Base-by-base conservation (phyloP, 352 stramenopile genomes). In the Pythium rhizo-oryzae region DNA sequence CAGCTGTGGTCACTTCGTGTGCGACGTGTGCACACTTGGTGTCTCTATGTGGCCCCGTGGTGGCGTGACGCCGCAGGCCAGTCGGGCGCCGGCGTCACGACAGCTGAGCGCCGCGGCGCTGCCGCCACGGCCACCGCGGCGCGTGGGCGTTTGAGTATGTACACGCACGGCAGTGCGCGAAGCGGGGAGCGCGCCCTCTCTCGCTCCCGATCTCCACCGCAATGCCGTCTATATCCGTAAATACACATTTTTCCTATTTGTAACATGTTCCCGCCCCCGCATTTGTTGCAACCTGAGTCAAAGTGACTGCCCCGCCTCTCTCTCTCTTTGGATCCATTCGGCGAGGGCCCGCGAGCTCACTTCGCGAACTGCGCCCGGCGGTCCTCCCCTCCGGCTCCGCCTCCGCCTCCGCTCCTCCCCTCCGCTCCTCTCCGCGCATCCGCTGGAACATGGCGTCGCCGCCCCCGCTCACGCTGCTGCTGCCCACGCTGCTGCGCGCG, bases 401-500 rank as follows among this genome's bases (percentile, higher is more conserved):
- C 39, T 55, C 55, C 57, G 35, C 49, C 59, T 65, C 59, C 18
- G 41, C 47, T 65, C 33, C 12, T 41, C 21, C 30, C 1, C 12
- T 65, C n/a, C 24, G n/a, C n/a, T 33, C 11, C 8, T 47, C 19
- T 8, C 53, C n/a, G n/a, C n/a, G n/a, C n/a, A n/a, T n/a, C n/a
- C n/a, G n/a, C n/a, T n/a, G 33, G 5, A 16, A 11, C 12, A 62
- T 43, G 25, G 43, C 41, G 25, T 46, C 58, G 30, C 39, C 54
- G 35, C 62, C 62, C 35, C 62, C 58, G 15, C 46, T 65, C 2
- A 6, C 46, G 23, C 13, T 47, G 24, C 30, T 69, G 44, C 41
- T 69, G 33, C 53, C 53, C 30, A 59, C 62, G 35, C 23, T 69
- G 62, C 54, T 69, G 54, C 55, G 62, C 54, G 62, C 62, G n/a